phyloP scores from a whole-genome alignment of 2,329 filamentous ascomycete species.

The Cercospora berteroae region DNA sequence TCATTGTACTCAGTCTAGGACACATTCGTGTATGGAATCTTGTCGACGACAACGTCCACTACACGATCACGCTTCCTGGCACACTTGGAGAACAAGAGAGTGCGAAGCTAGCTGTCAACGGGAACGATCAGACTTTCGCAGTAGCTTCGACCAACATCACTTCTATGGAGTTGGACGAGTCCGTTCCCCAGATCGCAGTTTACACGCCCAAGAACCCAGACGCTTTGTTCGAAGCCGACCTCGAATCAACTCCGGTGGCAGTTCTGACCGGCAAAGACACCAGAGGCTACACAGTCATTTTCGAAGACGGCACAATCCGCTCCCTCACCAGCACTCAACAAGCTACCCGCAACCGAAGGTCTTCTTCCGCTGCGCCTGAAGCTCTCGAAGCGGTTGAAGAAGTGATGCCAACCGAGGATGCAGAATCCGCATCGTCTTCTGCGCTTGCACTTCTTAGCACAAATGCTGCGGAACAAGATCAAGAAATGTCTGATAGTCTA shows the following conservation, averaged over 20 bases:
- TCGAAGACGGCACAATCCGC: constrained; percentile 71
- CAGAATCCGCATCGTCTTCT: constrained; percentile 9
- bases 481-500: constrained; percentile 15
- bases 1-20: constrained; percentile 72
- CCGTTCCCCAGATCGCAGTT: constrained; percentile 48
- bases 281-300: constrained; percentile 72
- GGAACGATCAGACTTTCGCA: constrained; percentile 49
- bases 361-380: constrained; percentile 5
- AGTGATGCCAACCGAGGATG: not conserved
- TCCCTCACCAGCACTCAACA: constrained; percentile 33
- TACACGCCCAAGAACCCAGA: constrained; percentile 62
- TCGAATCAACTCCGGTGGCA: constrained; percentile 54
- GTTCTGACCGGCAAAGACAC: constrained; percentile 63
- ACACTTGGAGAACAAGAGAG: constrained; percentile 28
- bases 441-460: constrained; percentile 13
- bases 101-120: constrained; percentile 64
- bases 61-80: constrained; percentile 59
- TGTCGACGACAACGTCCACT: constrained; percentile 71
- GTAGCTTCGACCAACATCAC: constrained; percentile 20
- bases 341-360: constrained; percentile 6
- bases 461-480: constrained; percentile 11
- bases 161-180: constrained; percentile 11
- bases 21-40: constrained; percentile 79
- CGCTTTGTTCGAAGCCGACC: constrained; percentile 50
- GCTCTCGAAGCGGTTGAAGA: not conserved